These are phyloP conservation scores for Jaminaea rosea DNA, from an alignment of 1,284 basidiomycete genomes.

Conservation along the genomic window DNA sequence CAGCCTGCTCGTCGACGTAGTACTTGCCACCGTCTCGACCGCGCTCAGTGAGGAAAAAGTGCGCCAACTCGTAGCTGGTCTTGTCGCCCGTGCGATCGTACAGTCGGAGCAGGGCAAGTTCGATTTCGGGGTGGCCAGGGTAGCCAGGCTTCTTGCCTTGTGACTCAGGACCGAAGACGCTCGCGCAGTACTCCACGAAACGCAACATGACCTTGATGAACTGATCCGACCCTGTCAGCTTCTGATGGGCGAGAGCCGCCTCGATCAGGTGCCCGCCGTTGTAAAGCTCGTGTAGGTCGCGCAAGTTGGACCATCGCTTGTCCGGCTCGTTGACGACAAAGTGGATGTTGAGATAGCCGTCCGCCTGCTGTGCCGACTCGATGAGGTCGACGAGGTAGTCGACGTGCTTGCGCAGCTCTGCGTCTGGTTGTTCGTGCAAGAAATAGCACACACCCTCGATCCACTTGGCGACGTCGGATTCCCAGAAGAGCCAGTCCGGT, in stretches of 20 bases:
- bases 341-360: slow-evolving; percentile 17
- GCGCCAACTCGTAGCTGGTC: slow-evolving; percentile 7
- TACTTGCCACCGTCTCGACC: slow-evolving; percentile 9
- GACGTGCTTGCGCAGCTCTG: slow-evolving; percentile 5
- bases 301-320: slow-evolving; percentile 13
- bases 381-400: slow-evolving; percentile 11
- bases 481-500: slow-evolving; percentile 15
- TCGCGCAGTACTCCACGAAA: slow-evolving; percentile 15
- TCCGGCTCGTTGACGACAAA: slow-evolving; percentile 14
- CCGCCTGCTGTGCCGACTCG: slow-evolving; percentile 12
- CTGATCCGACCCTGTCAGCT: slow-evolving; percentile 4
- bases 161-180: slow-evolving; percentile 7
- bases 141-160: slow-evolving; percentile 10
- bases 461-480: slow-evolving; percentile 15
- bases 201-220: slow-evolving; percentile 15
- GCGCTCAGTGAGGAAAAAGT: slow-evolving; percentile 15
- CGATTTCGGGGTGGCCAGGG: slow-evolving; percentile 14
- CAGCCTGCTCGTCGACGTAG: slow-evolving; percentile 14
- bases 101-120: slow-evolving; percentile 11
- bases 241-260: slow-evolving; percentile 11
- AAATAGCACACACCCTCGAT: slow-evolving; percentile 13
- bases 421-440: slow-evolving; percentile 4
- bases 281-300: slow-evolving; percentile 17
- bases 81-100: slow-evolving; percentile 7
- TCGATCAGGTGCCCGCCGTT: slow-evolving; percentile 16